phyloP scores from a whole-genome alignment of 2,329 filamentous ascomycete species.

The Phoma herbarum region DNA sequence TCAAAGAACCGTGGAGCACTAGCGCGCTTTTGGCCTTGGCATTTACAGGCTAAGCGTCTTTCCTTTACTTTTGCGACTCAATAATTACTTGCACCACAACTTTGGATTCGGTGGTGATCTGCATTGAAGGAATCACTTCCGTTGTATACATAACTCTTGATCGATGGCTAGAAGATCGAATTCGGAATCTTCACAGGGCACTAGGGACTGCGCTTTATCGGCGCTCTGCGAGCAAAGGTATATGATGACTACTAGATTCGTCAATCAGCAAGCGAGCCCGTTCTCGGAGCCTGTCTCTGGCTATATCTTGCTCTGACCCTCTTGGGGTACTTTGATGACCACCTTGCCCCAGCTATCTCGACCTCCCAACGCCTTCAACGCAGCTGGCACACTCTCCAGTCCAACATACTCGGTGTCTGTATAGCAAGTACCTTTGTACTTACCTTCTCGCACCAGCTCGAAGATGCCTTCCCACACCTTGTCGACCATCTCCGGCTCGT shows the following conservation, averaged over 20 bases:
- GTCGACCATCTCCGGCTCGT: conserved; percentile 74
- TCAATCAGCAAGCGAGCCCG: background rate
- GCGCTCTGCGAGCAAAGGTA: background rate
- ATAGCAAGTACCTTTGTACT: conserved; percentile 84
- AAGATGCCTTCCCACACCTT: conserved; percentile 85
- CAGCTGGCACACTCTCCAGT: conserved; percentile 78
- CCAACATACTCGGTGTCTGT: conserved; percentile 83
- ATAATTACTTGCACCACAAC: no score
- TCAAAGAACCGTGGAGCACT: conserved; percentile 30
- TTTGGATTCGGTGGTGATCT: no score
- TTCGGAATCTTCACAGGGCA: background rate
- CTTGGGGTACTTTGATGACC: conserved; percentile 81
- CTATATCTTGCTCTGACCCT: conserved; percentile 49
- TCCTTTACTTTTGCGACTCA: background rate
- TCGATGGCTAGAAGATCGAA: background rate
- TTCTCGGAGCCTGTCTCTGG: background rate
- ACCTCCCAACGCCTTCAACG: conserved; percentile 78
- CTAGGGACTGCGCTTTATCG: background rate
- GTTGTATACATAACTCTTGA: no score
- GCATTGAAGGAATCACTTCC: no score
- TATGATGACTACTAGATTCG: background rate
- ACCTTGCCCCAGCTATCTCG: conserved; percentile 96
- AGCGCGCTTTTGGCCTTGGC: conserved; percentile 18
- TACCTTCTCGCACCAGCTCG: conserved; percentile 76
- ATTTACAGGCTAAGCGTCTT: background rate